Percentiles rank a stretch among this genome's conserved stretches.
Conservation (phyloP, 2,329 filamentous ascomycete species). For the Furcasterigmium sp. region DNA sequence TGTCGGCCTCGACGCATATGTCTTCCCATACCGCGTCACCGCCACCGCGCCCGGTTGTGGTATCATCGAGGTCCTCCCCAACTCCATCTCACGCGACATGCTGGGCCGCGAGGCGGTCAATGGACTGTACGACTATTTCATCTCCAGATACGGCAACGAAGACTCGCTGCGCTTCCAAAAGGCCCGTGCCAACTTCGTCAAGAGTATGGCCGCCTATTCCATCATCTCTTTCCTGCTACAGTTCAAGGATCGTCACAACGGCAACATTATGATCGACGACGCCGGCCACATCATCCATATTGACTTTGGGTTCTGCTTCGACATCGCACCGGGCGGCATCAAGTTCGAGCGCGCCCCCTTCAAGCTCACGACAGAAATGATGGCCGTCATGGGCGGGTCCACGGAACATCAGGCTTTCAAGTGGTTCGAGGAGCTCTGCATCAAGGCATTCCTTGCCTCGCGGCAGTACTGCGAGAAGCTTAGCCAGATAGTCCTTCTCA, state of each 20-base stretch:
- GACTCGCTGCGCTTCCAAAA: constrained; percentile 93
- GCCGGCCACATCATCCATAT: constrained; percentile 97
- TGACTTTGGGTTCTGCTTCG: constrained; percentile 99
- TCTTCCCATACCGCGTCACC: constrained; percentile 95
- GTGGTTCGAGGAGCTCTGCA: constrained; percentile 93
- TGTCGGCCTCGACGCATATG: constrained; percentile 92
- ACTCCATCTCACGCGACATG: constrained; percentile 98
- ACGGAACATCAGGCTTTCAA: constrained; percentile 82
- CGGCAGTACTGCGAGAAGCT: constrained; percentile 86
- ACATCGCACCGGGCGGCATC: constrained; percentile 94
- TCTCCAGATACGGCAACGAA: constrained; percentile 95
- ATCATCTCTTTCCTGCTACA: constrained; percentile 95
- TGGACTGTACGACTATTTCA: constrained; percentile 95
- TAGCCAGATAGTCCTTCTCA: constrained; percentile 81
- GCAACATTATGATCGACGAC: constrained; percentile 99
- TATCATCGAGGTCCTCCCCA: constrained; percentile 95
- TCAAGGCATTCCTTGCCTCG: constrained; percentile 90
- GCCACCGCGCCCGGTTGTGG: constrained; percentile 96
- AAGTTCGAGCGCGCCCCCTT: constrained; percentile 98
- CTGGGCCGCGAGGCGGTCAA: constrained; percentile 96
- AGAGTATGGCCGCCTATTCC: constrained; percentile 97
- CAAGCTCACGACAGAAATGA: constrained; percentile 96
- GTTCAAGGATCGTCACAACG: constrained; percentile 99
- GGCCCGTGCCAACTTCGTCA: constrained; percentile 95
- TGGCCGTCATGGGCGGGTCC: constrained; percentile 95